A percentile compares a stretch with the other conserved stretches of the same genome.
Evolutionary conservation across 2,329 filamentous ascomycete genomes (phyloP).

Genomic region (Scolecobasidium constrictum): DNA sequence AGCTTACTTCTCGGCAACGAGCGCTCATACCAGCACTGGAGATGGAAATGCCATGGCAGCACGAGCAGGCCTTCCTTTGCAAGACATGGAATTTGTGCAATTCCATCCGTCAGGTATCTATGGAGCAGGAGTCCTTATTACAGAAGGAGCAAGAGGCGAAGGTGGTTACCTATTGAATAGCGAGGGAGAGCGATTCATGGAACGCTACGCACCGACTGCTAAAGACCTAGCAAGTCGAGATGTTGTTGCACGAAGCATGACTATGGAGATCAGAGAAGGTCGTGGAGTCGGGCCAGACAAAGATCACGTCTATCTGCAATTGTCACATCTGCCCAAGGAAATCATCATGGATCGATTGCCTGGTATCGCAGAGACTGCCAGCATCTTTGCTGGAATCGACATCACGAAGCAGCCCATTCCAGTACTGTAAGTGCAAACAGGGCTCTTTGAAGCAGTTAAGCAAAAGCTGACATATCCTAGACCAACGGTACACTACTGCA

Average conservation of each 20-base stretch:
- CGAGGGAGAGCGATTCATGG: conserved; percentile 40
- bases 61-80: conserved; percentile 36
- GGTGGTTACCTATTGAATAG: conserved; percentile 39
- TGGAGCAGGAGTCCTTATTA: conserved; percentile 39
- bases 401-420: conserved; percentile 39
- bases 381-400: conserved; percentile 39
- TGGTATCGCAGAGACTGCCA: conserved; percentile 40
- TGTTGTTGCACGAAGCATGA: conserved; percentile 38
- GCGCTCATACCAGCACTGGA: conserved; percentile 38
- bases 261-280: conserved; percentile 37
- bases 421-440: conserved; percentile 23
- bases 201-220: conserved; percentile 39
- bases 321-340: conserved; percentile 36
- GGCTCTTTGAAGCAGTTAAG: not conserved
- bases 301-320: conserved; percentile 37
- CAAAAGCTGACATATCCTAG: conserved; percentile 12
- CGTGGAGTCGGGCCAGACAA: conserved; percentile 34
- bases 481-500: conserved; percentile 42
- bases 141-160: conserved; percentile 39
- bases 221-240: conserved; percentile 39
- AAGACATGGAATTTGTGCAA: conserved; percentile 42
- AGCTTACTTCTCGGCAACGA: conserved; percentile 39
- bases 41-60: conserved; percentile 41
- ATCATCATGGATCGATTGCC: conserved; percentile 37
- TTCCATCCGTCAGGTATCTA: conserved; percentile 42